These are phyloP conservation scores for Nicotiana benthamiana DNA, from an alignment of 257 asterid genomes.

Conservation along the genomic window DNA sequence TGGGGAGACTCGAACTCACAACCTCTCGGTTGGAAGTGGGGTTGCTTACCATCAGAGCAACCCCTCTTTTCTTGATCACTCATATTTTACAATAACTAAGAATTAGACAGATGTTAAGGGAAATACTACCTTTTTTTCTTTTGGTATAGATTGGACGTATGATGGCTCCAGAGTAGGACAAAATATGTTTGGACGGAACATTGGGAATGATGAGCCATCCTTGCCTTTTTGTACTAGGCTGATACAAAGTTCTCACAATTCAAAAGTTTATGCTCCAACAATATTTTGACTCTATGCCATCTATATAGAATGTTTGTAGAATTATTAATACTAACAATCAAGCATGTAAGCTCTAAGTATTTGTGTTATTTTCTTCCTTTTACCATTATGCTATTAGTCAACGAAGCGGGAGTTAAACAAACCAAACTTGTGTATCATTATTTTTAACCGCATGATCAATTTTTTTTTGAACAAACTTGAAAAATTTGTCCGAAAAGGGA, in stretches of 20 bases:
- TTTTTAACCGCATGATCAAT: neutral
- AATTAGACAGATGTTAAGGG: no score
- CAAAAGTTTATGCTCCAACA: neutral
- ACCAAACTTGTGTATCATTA: neutral
- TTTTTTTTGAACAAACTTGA: neutral
- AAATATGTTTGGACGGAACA: neutral
- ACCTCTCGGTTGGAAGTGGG: no score
- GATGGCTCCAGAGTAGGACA: neutral
- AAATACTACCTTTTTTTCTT: neutral
- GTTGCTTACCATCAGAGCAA: no score
- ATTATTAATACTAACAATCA: neutral
- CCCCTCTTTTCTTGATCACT: no score
- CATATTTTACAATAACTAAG: neutral
- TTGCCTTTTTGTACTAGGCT: neutral
- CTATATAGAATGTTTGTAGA: neutral
- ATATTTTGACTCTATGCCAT: neutral
- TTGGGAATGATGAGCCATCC: neutral
- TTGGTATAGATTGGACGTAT: neutral
- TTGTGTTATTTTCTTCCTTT: neutral
- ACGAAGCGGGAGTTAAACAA: neutral
- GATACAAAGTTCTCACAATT: neutral
- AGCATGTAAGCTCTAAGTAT: neutral
- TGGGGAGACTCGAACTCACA: no score
- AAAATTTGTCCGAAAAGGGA: neutral
- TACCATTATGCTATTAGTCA: neutral